A percentile compares a stretch with the other conserved stretches of the same genome.
Conservation (phyloP, 345 rosid species). For the Luvunga scandens region DNA sequence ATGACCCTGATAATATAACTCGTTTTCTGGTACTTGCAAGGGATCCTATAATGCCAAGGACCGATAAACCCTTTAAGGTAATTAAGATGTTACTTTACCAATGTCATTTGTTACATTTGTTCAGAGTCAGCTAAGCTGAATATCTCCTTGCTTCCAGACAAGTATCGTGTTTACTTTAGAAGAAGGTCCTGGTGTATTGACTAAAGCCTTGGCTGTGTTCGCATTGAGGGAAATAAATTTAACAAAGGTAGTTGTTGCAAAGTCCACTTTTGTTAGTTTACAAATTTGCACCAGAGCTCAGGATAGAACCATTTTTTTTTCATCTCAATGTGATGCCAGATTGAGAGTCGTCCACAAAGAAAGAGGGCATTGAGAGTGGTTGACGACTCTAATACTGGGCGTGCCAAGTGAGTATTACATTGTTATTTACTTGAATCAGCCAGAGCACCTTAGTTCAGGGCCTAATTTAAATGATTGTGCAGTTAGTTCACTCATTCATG, state of each 20-base stretch:
- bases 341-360: constrained; percentile 55
- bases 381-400: constrained; percentile 50
- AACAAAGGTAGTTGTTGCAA: constrained; percentile 37
- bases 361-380: constrained; percentile 46
- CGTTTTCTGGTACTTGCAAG: constrained; percentile 53
- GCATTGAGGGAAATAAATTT: constrained; percentile 46
- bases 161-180: constrained; percentile 52
- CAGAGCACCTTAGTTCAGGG: not conserved
- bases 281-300: not conserved
- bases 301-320: not conserved
- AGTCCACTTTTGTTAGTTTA: not conserved
- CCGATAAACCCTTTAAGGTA: constrained; percentile 40
- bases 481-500: not conserved
- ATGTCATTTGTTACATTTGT: not conserved
- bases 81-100: not conserved
- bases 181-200: constrained; percentile 52
- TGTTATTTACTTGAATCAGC: not conserved
- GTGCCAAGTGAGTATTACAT: constrained; percentile 41
- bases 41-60: constrained; percentile 53
- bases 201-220: constrained; percentile 58
- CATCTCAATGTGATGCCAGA: constrained; percentile 22
- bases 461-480: not conserved
- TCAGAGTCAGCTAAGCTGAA: not conserved
- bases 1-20: constrained; percentile 34
- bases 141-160: constrained; percentile 32